Conservation (phyloP, 169 alveolate genomes). For the Plasmodium vivax region DNA sequence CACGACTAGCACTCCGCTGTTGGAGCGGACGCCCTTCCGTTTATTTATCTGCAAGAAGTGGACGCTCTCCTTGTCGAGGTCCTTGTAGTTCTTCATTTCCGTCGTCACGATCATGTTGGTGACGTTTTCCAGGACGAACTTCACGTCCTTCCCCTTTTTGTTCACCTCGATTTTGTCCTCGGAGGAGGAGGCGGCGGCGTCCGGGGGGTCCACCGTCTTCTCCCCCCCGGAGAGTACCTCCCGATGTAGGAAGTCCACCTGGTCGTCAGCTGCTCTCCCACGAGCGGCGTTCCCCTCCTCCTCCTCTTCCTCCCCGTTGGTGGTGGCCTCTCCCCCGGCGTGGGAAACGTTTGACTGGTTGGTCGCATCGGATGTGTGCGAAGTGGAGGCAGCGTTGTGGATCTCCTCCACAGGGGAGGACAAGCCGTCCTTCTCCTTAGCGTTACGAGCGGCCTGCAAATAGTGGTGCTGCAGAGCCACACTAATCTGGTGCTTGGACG, state of each 20-base stretch:
- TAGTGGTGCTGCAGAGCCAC: conserved; percentile 69
- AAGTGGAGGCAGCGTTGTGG: not conserved
- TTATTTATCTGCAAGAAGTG: conserved; percentile 83
- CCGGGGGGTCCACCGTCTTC: too few species aligned
- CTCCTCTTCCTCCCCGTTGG: not conserved
- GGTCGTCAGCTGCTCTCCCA: not conserved
- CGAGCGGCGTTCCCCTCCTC: not conserved
- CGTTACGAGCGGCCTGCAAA: conserved; percentile 18
- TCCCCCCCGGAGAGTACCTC: not conserved
- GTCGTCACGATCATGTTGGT: conserved; percentile 63
- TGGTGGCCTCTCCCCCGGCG: not conserved
- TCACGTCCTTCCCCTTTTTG: conserved; percentile 64
- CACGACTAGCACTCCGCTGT: conserved; percentile 93
- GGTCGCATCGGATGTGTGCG: not conserved
- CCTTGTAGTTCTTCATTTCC: conserved; percentile 72
- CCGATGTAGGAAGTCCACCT: not conserved
- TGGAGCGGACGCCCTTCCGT: conserved; percentile 89
- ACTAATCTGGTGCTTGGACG: conserved; percentile 82
- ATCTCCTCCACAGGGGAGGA: not conserved
- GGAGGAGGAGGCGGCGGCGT: too few species aligned
- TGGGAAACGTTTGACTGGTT: not conserved
- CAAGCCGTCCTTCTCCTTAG: not conserved
- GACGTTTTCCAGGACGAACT: conserved; percentile 57
- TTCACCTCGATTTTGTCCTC: conserved; percentile 28
- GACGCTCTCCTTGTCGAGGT: conserved; percentile 73